phyloP scores from a whole-genome alignment of 257 asterid species.

The Solanum ahanhuiri region DNA sequence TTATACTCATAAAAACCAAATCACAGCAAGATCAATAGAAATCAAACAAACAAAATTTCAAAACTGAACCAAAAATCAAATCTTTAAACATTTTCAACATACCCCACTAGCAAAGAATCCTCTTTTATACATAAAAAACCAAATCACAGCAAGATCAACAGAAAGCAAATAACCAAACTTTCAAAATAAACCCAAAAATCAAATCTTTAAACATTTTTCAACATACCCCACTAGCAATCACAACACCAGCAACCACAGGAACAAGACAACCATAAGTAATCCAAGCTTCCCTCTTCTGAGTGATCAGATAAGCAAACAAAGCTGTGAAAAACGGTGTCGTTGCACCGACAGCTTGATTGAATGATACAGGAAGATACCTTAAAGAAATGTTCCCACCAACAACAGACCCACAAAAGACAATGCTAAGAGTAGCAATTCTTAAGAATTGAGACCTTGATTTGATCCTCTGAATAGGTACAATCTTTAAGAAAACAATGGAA shows the following conservation, averaged over 20 bases:
- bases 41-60: neutral
- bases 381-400: slow-evolving; percentile 26
- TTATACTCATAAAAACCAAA: neutral
- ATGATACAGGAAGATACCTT: slow-evolving; percentile 23
- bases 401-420: slow-evolving; percentile 25
- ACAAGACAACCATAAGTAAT: slow-evolving; percentile 18
- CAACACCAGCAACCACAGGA: slow-evolving; percentile 28
- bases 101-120: slow-evolving; percentile 22
- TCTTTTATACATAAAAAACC: neutral
- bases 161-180: neutral
- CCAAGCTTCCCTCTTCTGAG: slow-evolving; percentile 27
- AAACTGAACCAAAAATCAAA: neutral
- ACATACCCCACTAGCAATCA: slow-evolving; percentile 35
- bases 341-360: slow-evolving; percentile 29
- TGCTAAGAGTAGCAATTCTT: slow-evolving; percentile 22
- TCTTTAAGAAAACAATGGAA: slow-evolving; percentile 23
- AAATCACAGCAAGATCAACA: slow-evolving; percentile 8
- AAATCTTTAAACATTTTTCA: neutral
- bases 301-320: slow-evolving; percentile 22
- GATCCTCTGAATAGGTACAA: slow-evolving; percentile 25
- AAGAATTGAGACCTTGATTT: slow-evolving; percentile 22
- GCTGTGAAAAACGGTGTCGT: slow-evolving; percentile 34
- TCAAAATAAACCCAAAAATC: neutral
- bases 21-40: slow-evolving; percentile 2
- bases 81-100: neutral